Percentiles rank a stretch among this genome's conserved stretches.
These are phyloP conservation scores for Claviceps arundinis DNA, from an alignment of 2,329 filamentous ascomycete genomes.

Conservation along the genomic window DNA sequence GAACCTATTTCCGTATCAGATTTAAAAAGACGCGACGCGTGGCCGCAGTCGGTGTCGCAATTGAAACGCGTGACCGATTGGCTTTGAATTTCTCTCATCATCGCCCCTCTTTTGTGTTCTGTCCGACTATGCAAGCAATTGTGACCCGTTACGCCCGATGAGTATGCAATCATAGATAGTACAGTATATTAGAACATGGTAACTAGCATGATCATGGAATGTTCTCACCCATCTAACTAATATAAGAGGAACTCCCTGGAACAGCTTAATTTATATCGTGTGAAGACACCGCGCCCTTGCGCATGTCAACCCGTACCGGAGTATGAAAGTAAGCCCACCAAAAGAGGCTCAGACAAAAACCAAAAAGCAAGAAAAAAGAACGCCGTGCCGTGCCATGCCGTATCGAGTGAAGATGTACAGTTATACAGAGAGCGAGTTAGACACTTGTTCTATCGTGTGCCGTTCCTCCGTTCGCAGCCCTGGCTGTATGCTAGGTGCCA, in stretches of 20 bases:
- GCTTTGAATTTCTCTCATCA: no score
- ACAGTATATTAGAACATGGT: slow-evolving; percentile 7
- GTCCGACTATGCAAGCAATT: not conserved
- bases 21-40: no score
- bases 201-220: not conserved
- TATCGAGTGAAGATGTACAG: slow-evolving; percentile 41
- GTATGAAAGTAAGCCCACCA: not conserved
- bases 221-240: not conserved
- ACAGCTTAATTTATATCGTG: not conserved
- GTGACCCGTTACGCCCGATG: not conserved
- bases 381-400: slow-evolving; percentile 39
- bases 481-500: not conserved
- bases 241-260: not conserved
- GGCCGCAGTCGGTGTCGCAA: no score
- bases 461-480: not conserved
- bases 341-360: not conserved
- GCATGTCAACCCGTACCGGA: slow-evolving; percentile 5
- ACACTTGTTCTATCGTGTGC: not conserved
- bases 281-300: slow-evolving; percentile 8
- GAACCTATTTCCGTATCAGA: no score
- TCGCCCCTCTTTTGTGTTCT: not conserved
- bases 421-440: slow-evolving; percentile 18
- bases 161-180: slow-evolving; percentile 3
- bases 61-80: no score
- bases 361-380: slow-evolving; percentile 4